Conservation (phyloP, 768 basidiomycete genomes). For the Trametes cinnabarina region DNA sequence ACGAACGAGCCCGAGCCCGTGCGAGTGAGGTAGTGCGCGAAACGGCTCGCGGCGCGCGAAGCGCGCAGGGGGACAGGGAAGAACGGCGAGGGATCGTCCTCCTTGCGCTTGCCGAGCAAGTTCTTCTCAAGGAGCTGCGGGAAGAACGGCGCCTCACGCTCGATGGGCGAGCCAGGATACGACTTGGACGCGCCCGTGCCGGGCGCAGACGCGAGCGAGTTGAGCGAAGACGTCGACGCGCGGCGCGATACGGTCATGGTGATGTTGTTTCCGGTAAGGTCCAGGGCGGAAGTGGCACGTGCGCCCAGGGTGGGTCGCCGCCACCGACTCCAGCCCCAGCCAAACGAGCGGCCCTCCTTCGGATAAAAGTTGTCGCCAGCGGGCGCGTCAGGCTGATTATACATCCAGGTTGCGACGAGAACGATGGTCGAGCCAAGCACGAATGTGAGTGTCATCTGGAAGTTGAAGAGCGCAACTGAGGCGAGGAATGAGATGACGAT, state of each 20-base stretch:
- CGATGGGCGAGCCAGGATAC: conserved; percentile 26
- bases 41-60: conserved; percentile 17
- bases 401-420: conserved; percentile 88
- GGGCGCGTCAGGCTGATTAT: conserved; percentile 66
- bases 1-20: conserved; percentile 24
- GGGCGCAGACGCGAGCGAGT: conserved; percentile 22
- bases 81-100: conserved; percentile 19
- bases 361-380: conserved; percentile 12
- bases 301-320: conserved; percentile 14
- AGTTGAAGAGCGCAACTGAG: conserved; percentile 86
- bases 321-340: conserved; percentile 27
- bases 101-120: conserved; percentile 22
- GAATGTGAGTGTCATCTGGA: conserved; percentile 84
- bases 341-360: conserved; percentile 8
- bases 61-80: conserved; percentile 23
- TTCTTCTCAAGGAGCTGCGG: conserved; percentile 26
- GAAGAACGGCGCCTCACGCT: conserved; percentile 26
- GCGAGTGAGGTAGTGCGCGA: conserved; percentile 21
- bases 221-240: conserved; percentile 30
- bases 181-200: conserved; percentile 15
- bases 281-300: conserved; percentile 25
- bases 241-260: conserved; percentile 25
- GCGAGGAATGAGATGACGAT: conserved; percentile 95
- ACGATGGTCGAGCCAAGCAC: conserved; percentile 81
- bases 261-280: conserved; percentile 21